Base-by-base conservation (phyloP, 148 eudicot genomes). In the Vaccinium corymbosum region DNA sequence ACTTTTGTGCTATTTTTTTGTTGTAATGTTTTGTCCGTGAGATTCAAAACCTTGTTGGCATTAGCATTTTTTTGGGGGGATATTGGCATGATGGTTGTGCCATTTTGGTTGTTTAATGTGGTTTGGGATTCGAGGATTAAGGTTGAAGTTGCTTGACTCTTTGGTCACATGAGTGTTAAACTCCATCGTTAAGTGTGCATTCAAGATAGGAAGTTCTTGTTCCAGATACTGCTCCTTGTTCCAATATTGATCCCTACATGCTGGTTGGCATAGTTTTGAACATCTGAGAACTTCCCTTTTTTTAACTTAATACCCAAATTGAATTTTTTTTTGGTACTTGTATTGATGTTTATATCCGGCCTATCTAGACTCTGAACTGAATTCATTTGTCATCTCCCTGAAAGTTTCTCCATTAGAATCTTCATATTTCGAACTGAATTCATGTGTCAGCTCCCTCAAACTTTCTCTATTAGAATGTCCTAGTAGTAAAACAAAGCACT, bases 1-100 rank as follows among this genome's bases (percentile, higher is more conserved):
- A 90, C 83, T 80, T 85, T 22, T 32, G 61, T 11, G 38, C 80
- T 16, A n/a, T 10, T 49, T 27, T 56, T 52, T 27, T 53, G 1
- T 66, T 25, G 11, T 42, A 57, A 46, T 51, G 3, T 19, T 35
- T 42, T 59, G 16, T n/a, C 16, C 57, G 3, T 78, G n/a, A 74
- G 80, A 5, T 14, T 79, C n/a, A 64, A n/a, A 12, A 46, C 6
- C 38, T 68, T 68, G 7, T 22, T 66, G 15, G 64, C n/a, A 22
- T 61, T 4, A 20, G 19, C 4, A 55, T 9, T 42, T 42, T 42
- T 42, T 42, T 42, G 5, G 0, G 5, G 35, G 3, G 38, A 5
- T 42, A 22, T 61, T 4, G 12, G 19, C 10, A 55, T 38, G 46
- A 22, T 9, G 8, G 4, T 22, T 62, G 22, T 62, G 70, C 70